phyloP scores from a whole-genome alignment of 1,284 basidiomycete genomes.

The Mycena sp. region DNA sequence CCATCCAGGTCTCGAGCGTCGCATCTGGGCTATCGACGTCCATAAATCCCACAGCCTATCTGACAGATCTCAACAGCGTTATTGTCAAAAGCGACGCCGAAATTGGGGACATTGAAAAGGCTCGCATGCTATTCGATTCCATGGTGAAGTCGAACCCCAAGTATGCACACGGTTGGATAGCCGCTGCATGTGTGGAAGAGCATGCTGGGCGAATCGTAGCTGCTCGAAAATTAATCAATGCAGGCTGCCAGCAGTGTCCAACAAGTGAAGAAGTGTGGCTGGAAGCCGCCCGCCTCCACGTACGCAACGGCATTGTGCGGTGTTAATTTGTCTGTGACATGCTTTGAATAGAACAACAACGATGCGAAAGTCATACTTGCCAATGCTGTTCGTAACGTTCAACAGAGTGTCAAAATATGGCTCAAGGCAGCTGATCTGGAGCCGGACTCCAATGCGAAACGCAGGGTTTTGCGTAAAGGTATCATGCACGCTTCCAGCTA shows the following conservation, averaged over 20 bases:
- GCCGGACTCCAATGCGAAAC: constrained; percentile 84
- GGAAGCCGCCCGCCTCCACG: constrained; percentile 93
- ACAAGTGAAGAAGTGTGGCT: constrained; percentile 98
- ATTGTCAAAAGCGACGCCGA: constrained; percentile 92
- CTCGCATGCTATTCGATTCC: constrained; percentile 93
- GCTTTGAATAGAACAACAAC: constrained; percentile 71
- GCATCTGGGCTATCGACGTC: too few relatives aligned
- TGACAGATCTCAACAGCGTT: constrained; percentile 84
- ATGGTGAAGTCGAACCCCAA: constrained; percentile 98
- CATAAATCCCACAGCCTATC: neutral
- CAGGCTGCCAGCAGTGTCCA: constrained; percentile 94
- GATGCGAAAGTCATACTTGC: constrained; percentile 97
- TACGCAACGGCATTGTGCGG: constrained; percentile 49
- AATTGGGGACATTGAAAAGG: constrained; percentile 98
- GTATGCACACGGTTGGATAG: constrained; percentile 98
- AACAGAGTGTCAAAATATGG: constrained; percentile 96
- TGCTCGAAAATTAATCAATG: constrained; percentile 92
- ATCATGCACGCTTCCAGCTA: too few relatives aligned
- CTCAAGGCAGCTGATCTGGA: constrained; percentile 92
- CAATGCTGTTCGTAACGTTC: constrained; percentile 91
- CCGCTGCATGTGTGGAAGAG: constrained; percentile 94
- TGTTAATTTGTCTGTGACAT: constrained; percentile 15
- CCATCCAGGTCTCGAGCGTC: neutral
- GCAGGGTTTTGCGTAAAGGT: constrained; percentile 90
- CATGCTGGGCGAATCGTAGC: constrained; percentile 96